Conservation (phyloP, 2,329 filamentous ascomycete species). For the Xylaria sp. region DNA sequence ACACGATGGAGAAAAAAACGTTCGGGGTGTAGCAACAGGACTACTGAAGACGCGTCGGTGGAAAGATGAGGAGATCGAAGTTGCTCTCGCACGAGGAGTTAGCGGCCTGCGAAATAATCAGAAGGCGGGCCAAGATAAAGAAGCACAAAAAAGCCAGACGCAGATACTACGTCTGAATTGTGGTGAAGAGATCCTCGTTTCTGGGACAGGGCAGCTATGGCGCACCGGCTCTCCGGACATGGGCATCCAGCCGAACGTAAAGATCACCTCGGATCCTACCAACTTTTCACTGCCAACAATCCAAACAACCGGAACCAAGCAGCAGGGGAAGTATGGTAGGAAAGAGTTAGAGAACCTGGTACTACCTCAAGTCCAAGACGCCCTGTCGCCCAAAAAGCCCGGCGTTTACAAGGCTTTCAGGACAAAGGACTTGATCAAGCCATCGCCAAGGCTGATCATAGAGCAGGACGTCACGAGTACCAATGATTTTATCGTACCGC, state of each 20-base stretch:
- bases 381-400: constrained; percentile 34
- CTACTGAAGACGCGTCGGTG: constrained; percentile 61
- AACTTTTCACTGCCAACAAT: neutral
- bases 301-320: constrained; percentile 9
- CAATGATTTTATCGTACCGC: neutral
- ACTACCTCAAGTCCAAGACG: constrained; percentile 33
- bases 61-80: constrained; percentile 58
- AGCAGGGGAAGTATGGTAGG: constrained; percentile 14
- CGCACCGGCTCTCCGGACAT: constrained; percentile 15
- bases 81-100: constrained; percentile 39
- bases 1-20: constrained; percentile 70
- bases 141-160: constrained; percentile 47
- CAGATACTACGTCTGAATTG: constrained; percentile 56
- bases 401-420: constrained; percentile 34
- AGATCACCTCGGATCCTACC: neutral
- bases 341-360: constrained; percentile 12
- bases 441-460: constrained; percentile 38
- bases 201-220: constrained; percentile 54
- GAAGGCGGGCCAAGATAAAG: constrained; percentile 30
- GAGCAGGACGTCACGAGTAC: constrained; percentile 21
- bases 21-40: constrained; percentile 62
- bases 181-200: constrained; percentile 58
- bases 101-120: constrained; percentile 4
- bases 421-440: constrained; percentile 36
- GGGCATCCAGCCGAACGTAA: constrained; percentile 4